A percentile compares a stretch with the other conserved stretches of the same genome.
Evolutionary conservation across 345 rosid species (phyloP).

Genomic region (Citrus cavaleriei): DNA sequence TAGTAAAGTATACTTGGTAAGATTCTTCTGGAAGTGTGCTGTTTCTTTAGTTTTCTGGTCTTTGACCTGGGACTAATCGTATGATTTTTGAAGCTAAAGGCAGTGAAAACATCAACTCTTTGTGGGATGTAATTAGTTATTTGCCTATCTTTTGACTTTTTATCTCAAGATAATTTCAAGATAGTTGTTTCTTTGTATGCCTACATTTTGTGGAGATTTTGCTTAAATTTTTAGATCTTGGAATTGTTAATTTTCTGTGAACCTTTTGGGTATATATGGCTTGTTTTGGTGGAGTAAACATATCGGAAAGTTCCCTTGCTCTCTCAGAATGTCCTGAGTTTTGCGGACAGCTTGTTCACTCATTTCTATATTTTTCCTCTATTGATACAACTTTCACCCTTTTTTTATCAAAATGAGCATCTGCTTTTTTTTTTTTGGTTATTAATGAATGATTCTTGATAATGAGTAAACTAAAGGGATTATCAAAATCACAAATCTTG

Average conservation of each 20-base stretch:
- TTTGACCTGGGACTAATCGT: neutral
- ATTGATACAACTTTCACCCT: neutral
- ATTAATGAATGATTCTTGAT: neutral
- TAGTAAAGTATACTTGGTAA: neutral
- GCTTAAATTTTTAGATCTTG: neutral
- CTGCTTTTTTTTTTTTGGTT: neutral
- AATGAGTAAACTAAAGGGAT: neutral
- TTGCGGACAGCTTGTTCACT: neutral
- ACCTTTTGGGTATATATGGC: neutral
- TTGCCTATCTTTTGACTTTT: neutral
- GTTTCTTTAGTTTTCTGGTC: neutral
- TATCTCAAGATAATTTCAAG: neutral
- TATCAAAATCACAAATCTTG: slow-evolving; percentile 1
- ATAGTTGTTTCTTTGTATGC: neutral
- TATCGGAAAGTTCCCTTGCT: neutral
- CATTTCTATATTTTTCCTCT: neutral
- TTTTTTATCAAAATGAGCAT: neutral
- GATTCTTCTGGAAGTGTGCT: neutral
- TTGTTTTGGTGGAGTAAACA: neutral
- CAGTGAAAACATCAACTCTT: neutral
- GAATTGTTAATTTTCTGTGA: neutral
- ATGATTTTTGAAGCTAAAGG: neutral
- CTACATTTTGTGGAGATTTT: neutral
- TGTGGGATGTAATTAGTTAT: neutral
- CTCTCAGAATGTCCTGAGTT: neutral